Percentiles rank a stretch among this genome's conserved stretches.
Evolutionary conservation across 805 yeast species (phyloP).

Genomic region (Lipomyces lipofer): DNA sequence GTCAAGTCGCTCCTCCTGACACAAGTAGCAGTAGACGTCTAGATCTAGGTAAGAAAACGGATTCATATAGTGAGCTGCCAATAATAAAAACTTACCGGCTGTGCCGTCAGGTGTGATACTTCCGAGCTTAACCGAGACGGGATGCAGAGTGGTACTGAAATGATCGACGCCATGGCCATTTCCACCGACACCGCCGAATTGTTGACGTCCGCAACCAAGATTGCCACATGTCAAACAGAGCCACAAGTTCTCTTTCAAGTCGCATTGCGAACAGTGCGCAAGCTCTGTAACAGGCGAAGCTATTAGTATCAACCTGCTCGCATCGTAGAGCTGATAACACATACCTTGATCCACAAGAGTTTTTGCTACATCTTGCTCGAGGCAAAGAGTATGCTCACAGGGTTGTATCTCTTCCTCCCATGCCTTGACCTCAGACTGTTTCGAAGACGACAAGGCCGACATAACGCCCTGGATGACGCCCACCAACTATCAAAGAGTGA

Average conservation of each 20-base stretch:
- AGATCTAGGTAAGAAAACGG: not conserved
- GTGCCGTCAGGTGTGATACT: constrained; percentile 71
- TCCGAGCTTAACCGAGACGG: constrained; percentile 87
- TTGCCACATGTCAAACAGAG: constrained; percentile 86
- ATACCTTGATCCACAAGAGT: constrained; percentile 19
- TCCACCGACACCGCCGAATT: constrained; percentile 93
- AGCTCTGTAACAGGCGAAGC: constrained; percentile 9
- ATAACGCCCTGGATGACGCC: constrained; percentile 49
- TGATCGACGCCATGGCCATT: constrained; percentile 87
- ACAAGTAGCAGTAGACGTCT: constrained; percentile 84
- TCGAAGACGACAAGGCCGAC: constrained; percentile 57
- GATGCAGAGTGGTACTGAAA: constrained; percentile 59
- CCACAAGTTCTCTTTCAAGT: constrained; percentile 79
- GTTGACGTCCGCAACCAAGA: constrained; percentile 93
- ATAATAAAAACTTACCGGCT: constrained; percentile 41
- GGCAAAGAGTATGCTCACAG: constrained; percentile 71
- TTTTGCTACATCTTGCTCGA: constrained; percentile 44
- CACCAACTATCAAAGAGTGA: constrained; percentile 30
- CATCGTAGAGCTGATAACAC: not conserved
- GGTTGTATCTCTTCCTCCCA: constrained; percentile 89
- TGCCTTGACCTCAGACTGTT: constrained; percentile 70
- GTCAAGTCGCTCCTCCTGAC: constrained; percentile 86
- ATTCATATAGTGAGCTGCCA: not conserved
- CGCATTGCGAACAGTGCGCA: constrained; percentile 43
- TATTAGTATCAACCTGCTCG: not conserved